phyloP scores from a whole-genome alignment of 352 stramenopile genomes.

The Pythium coloratum region DNA sequence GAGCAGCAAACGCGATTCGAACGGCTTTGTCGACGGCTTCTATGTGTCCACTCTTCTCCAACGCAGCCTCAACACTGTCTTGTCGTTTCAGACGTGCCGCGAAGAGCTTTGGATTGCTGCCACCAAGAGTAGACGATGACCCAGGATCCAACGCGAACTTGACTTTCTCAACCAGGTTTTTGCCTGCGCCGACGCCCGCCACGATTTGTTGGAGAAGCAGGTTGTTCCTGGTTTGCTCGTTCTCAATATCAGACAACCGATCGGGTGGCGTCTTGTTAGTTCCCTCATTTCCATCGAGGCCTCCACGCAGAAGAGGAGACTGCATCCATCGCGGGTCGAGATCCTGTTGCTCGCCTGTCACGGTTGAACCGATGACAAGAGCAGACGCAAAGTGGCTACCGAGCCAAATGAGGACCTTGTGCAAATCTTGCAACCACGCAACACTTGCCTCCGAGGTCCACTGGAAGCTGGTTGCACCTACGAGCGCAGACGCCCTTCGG shows the following conservation, averaged over 20 bases:
- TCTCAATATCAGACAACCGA: slow-evolving; percentile 5
- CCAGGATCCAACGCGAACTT: slow-evolving; percentile 64
- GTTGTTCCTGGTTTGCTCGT: slow-evolving; percentile 40
- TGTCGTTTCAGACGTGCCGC: slow-evolving; percentile 68
- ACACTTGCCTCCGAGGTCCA: slow-evolving; percentile 14
- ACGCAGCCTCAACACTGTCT: slow-evolving; percentile 78
- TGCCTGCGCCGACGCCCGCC: slow-evolving; percentile 64
- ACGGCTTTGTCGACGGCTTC: slow-evolving; percentile 82
- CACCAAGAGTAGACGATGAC: slow-evolving; percentile 23
- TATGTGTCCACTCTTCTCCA: slow-evolving; percentile 85
- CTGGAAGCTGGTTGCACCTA: neutral
- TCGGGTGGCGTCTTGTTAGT: neutral
- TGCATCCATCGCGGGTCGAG: slow-evolving; percentile 34
- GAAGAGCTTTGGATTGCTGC: slow-evolving; percentile 59
- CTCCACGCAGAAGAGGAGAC: slow-evolving; percentile 35
- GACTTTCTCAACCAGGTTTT: slow-evolving; percentile 83
- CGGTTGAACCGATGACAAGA: slow-evolving; percentile 29
- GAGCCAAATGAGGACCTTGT: slow-evolving; percentile 36
- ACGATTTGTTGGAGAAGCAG: slow-evolving; percentile 72
- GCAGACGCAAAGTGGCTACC: slow-evolving; percentile 38
- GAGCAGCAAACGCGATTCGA: slow-evolving; percentile 71
- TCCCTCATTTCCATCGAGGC: neutral
- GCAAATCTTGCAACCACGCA: slow-evolving; percentile 36
- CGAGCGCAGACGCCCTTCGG: neutral
- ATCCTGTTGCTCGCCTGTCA: slow-evolving; percentile 1